Percentiles rank a stretch among this genome's conserved stretches.
Evolutionary conservation across 23 red algal species (phyloP).

Genomic region (Chondrus crispus): DNA sequence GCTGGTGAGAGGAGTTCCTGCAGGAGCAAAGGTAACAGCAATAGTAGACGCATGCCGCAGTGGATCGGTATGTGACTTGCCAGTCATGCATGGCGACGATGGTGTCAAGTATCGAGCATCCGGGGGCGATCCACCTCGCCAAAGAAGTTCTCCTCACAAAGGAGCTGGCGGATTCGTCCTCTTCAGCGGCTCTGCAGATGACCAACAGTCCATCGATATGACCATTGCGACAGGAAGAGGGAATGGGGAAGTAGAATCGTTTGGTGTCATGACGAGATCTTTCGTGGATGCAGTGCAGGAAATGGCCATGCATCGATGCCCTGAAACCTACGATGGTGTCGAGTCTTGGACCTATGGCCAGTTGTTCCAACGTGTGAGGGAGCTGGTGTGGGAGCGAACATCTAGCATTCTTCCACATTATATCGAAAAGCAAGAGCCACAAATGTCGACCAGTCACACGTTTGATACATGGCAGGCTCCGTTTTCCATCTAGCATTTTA

Average conservation of each 20-base stretch:
- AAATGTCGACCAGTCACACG: conserved; percentile 47
- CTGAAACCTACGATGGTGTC: conserved; percentile 17
- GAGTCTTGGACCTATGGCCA: conserved; percentile 45
- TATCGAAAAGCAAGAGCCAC: conserved; percentile 45
- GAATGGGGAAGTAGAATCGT: not conserved
- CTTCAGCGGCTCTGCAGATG: conserved; percentile 57
- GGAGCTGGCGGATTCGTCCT: conserved; percentile 40
- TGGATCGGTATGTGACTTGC: conserved; percentile 57
- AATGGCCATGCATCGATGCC: not conserved
- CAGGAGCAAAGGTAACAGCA: conserved; percentile 51
- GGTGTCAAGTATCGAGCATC: conserved; percentile 12
- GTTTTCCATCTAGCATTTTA: conserved; percentile 33
- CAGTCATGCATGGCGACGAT: conserved; percentile 15
- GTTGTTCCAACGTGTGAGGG: conserved; percentile 24
- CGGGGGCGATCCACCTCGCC: conserved; percentile 1
- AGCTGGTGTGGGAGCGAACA: conserved; percentile 33
- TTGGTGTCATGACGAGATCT: conserved; percentile 47
- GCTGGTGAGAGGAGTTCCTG: conserved; percentile 36
- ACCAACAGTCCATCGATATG: conserved; percentile 55
- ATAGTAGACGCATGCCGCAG: conserved; percentile 53
- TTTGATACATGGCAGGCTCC: not conserved
- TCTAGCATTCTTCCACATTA: conserved; percentile 9
- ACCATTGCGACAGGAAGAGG: not conserved
- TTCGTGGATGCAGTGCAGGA: conserved; percentile 53
- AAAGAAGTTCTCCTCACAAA: conserved; percentile 4